A percentile compares a stretch with the other conserved stretches of the same genome.
phyloP scores from a whole-genome alignment of 225 moss, liverwort and hornwort genomes.

The Thuidium tamariscinum region DNA sequence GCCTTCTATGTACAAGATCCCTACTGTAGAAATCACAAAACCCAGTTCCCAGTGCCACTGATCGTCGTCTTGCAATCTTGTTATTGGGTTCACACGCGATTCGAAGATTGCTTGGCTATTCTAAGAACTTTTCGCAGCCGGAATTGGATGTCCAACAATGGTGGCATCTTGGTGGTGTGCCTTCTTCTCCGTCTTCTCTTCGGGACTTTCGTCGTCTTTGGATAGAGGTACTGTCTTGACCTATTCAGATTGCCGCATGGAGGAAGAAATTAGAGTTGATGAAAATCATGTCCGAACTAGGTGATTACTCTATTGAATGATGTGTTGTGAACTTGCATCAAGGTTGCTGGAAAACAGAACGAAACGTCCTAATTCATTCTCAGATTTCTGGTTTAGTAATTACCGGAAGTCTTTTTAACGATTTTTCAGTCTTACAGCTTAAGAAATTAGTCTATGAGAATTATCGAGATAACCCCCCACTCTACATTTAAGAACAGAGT shows the following conservation, averaged over 20 bases:
- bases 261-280: not conserved
- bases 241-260: not conserved
- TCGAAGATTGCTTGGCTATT: not conserved
- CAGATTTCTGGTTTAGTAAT: not conserved
- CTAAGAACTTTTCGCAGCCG: not conserved
- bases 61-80: not conserved
- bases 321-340: not conserved
- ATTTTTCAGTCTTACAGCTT: not conserved
- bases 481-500: not conserved
- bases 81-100: not conserved
- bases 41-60: not conserved
- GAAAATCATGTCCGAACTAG: not conserved
- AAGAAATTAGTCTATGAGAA: not conserved
- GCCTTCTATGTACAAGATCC: not conserved
- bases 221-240: conserved; percentile 67
- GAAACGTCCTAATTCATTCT: no score
- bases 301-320: not conserved
- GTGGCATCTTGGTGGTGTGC: conserved; percentile 9
- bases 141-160: conserved; percentile 10
- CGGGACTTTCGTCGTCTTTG: conserved; percentile 25
- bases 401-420: not conserved
- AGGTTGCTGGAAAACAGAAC: not conserved
- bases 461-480: no score
- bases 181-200: conserved; percentile 33
- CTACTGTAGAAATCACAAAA: not conserved